Evolutionary conservation across 306 rosid genomes (phyloP).

Genomic region (Cicer yamashitae): DNA sequence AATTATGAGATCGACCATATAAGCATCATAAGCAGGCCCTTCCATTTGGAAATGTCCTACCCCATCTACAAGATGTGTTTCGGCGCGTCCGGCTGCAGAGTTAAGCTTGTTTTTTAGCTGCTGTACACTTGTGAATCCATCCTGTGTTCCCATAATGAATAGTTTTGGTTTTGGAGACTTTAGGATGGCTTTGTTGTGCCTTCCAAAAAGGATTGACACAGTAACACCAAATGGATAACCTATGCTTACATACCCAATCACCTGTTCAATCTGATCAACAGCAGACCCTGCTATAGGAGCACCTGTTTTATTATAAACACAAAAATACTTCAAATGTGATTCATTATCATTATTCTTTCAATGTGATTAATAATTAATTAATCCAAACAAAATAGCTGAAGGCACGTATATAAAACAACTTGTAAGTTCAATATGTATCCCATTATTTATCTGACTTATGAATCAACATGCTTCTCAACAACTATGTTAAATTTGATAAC

Average conservation of each 20-base stretch:
- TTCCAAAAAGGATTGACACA: conserved; percentile 87
- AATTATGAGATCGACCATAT: conserved; percentile 74
- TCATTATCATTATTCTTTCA: neutral
- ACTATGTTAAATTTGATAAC: no score
- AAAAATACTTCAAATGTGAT: neutral
- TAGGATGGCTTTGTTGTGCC: conserved; percentile 80
- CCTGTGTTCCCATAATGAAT: conserved; percentile 89
- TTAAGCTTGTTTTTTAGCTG: conserved; percentile 78
- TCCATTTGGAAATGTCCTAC: conserved; percentile 92
- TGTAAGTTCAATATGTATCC: no score
- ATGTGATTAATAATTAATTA: no score
- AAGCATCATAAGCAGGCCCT: conserved; percentile 79
- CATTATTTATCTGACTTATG: no score
- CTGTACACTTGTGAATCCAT: conserved; percentile 86
- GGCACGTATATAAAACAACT: no score
- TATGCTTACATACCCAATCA: conserved; percentile 84
- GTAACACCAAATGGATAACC: conserved; percentile 95
- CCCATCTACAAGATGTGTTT: conserved; percentile 79
- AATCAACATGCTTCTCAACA: no score
- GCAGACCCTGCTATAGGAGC: conserved; percentile 97
- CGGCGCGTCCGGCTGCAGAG: conserved; percentile 69
- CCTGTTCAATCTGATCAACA: conserved; percentile 76
- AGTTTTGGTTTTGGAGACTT: conserved; percentile 79
- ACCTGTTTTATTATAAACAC: conserved; percentile 53
- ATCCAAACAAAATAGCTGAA: no score